Base-by-base conservation (phyloP, 2,329 filamentous ascomycete species). In the Aschersonia sp. region DNA sequence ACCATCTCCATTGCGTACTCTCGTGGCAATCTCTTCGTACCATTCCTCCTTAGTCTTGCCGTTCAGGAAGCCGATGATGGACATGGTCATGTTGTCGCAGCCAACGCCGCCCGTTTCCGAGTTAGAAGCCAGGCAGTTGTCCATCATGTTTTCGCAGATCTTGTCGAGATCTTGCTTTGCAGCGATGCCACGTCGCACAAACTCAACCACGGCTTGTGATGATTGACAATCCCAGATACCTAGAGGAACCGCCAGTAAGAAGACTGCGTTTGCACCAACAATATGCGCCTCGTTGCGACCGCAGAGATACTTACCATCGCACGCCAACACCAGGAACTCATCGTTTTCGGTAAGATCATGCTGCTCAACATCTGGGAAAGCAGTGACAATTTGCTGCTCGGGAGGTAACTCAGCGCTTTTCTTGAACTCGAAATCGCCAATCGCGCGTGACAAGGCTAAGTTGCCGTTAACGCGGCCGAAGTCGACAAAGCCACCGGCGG, bases 81-180 rank as follows among this genome's bases (percentile, higher is more conserved):
- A 73, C 85, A 98, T 97, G 56, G 92, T 98, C 92, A 98, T 98
- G 74, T 98, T 98, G 73, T 98, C 92, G 66, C 92, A 98, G 52
- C 92, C 92, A 52, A 98, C 91, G 53, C 92, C 92, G 48, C 92
- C 92, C 32, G 91, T 96, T 70, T 98, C 92, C 56, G 89, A 95
- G 77, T 94, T 97, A 52, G 89, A 94, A 41, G 92, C 89, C 55
- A 98, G 75, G 64, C 92, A 98, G 72, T 97, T 98, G 73, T 98
- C 91, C 92, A 98, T 98, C 88, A 98, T 95, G 72, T 98, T 98
- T 70, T 98, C 92, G 67, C 91, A 97, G 60, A 98, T 97, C 64
- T 86, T 85, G 48, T 89, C 82, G 46, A 98, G 78, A 45, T 94
- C 85, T 69, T 98, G 92, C 73, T 95, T 95, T 46, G 89, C 89